Evolutionary conservation across 192 early-diverging fungal species (phyloP).

Genomic region (Backusella macrospora): DNA sequence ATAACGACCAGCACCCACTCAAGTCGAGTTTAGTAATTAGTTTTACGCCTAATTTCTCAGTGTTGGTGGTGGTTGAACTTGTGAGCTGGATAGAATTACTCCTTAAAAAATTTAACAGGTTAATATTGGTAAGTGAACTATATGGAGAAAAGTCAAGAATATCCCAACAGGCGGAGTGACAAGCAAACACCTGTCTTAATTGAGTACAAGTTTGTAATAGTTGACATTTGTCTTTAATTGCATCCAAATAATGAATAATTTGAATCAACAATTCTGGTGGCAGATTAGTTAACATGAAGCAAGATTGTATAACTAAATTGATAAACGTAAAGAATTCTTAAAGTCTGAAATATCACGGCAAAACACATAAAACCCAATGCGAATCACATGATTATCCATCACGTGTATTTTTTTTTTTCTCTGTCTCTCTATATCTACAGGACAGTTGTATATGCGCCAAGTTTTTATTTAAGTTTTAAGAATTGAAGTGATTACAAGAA

Average conservation of each 20-base stretch:
- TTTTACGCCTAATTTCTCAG: not conserved
- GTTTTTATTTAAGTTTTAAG: not conserved
- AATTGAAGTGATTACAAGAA: too few species aligned
- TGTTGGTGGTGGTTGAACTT: not conserved
- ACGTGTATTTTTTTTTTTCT: not conserved
- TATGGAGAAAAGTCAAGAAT: slow-evolving; percentile 33
- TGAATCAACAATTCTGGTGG: slow-evolving; percentile 31
- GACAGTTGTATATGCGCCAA: not conserved
- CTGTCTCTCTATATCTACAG: not conserved
- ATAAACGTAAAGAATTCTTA: not conserved
- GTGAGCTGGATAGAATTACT: slow-evolving; percentile 22
- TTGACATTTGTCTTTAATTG: slow-evolving; percentile 28
- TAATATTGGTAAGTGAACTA: slow-evolving; percentile 13
- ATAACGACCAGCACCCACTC: slow-evolving; percentile 11
- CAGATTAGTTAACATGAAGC: slow-evolving; percentile 14
- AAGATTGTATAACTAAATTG: not conserved
- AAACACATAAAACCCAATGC: too few species aligned
- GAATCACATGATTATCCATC: too few species aligned
- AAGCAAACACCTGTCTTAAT: slow-evolving; percentile 22
- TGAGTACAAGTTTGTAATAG: slow-evolving; percentile 18
- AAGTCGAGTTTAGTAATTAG: slow-evolving; percentile 10
- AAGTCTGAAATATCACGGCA: too few species aligned
- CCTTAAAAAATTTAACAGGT: slow-evolving; percentile 22
- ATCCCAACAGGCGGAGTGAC: slow-evolving; percentile 22
- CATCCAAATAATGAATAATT: slow-evolving; percentile 18